Base-by-base conservation (phyloP, 441 rosid genomes). In the Breynia disticha region DNA sequence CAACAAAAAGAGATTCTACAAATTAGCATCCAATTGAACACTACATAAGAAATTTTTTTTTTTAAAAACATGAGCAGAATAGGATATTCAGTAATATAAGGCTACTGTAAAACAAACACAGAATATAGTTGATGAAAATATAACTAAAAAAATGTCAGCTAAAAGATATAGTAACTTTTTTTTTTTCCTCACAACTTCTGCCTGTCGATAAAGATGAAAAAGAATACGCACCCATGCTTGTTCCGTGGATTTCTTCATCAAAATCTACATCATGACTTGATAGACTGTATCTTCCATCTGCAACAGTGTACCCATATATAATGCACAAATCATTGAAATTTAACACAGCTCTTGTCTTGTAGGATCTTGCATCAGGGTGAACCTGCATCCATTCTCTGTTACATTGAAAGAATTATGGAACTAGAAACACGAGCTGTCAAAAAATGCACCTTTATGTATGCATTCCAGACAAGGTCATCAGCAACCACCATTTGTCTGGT, bases 231-330 rank as follows among this genome's bases (percentile, higher is more conserved):
- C 95, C 87, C 52, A 70, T 64, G 58, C 75, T 73, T 19, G 71
- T 63, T 55, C 82, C 80, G 45, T 72, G 79, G 47, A 73, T 50
- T 59, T 81, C 91, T 67, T 84, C 91, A 8, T 87, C 94, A 60
- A 79, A 70, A 68, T 84, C 90, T 49, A 74, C 11, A 68, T 90
- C 97, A 74, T 90, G 95, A 68, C 95, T 87, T 49, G 97, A 90
- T 56, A 75, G 76, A 56, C 97, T 90, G 61, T 90, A 90, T 69
- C 97, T 82, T 71, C 97, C 97, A 72, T 86, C 97, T 0, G 97
- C 97, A 55, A 75, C 71, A 2, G 86, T 73, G 73, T 84, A 76
- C 57, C 87, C 97, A 76, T 76, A 84, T 60, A 87, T 79, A 60
- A 79, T 65, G 67, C 91, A 83, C 76, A 90, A 61, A 64, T 90